phyloP scores from a whole-genome alignment of 1,284 basidiomycete genomes.

The Cutaneotrichosporon sp. region DNA sequence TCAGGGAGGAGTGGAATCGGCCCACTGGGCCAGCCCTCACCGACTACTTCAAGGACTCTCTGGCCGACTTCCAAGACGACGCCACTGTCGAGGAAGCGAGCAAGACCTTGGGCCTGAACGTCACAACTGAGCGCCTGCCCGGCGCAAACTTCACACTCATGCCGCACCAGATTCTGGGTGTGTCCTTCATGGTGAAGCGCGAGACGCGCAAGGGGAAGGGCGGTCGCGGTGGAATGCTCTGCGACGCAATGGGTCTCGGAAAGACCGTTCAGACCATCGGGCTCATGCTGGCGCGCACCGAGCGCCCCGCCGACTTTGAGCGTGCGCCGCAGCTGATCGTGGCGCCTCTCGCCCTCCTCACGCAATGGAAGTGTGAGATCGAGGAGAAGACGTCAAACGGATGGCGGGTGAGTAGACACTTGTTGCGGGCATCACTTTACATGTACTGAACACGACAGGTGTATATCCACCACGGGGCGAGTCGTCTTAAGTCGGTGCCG shows the following conservation, averaged over 20 bases:
- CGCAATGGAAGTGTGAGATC: conserved; percentile 55
- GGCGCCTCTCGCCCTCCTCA: conserved; percentile 52
- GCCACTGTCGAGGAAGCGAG: conserved; percentile 37
- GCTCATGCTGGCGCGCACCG: conserved; percentile 42
- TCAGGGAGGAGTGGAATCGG: conserved; percentile 8
- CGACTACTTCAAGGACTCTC: conserved; percentile 39
- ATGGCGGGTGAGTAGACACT: too few relatives aligned
- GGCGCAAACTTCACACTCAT: conserved; percentile 42
- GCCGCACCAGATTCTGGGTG: conserved; percentile 51
- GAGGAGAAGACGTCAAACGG: conserved; percentile 43
- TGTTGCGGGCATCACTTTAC: conserved; percentile 26
- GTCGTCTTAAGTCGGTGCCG: conserved; percentile 33
- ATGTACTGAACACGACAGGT: too few relatives aligned
- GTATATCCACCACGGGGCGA: conserved; percentile 49
- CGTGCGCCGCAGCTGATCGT: conserved; percentile 51
- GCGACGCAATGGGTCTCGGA: conserved; percentile 47
- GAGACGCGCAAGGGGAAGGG: conserved; percentile 35
- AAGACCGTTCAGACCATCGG: conserved; percentile 56
- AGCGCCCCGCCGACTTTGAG: conserved; percentile 41
- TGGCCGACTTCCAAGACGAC: conserved; percentile 43
- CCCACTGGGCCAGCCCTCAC: conserved; percentile 29
- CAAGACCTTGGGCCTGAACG: conserved; percentile 30
- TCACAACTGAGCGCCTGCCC: conserved; percentile 29
- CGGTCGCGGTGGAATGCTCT: conserved; percentile 48
- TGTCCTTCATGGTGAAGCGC: conserved; percentile 52